Evolutionary conservation across 2,329 filamentous ascomycete genomes (phyloP).

Genomic region (Fusarium tupiense): DNA sequence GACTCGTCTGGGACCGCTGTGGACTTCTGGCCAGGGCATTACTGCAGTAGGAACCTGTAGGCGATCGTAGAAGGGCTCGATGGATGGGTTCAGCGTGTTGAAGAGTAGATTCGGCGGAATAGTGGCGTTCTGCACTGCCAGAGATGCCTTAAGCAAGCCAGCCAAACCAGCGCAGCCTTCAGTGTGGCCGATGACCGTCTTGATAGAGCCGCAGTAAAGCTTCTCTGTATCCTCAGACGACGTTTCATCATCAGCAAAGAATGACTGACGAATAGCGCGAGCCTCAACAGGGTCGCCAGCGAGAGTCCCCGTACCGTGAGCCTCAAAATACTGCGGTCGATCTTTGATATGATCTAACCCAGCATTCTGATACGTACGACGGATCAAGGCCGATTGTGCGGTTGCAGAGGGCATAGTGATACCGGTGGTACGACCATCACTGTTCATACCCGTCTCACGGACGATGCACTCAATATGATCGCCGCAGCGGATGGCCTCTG

Average conservation of each 20-base stretch:
- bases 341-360: neutral
- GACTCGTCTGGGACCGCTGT: neutral
- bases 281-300: constrained; percentile 3
- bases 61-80: constrained; percentile 18
- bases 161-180: constrained; percentile 2
- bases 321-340: constrained; percentile 7
- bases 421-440: neutral
- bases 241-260: neutral
- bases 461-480: constrained; percentile 54
- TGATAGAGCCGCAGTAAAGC: constrained; percentile 3
- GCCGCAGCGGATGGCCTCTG: constrained; percentile 50
- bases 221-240: neutral
- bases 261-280: neutral
- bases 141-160: neutral
- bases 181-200: neutral
- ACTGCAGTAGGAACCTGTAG: constrained; percentile 25
- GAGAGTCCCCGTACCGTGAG: neutral
- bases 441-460: constrained; percentile 1
- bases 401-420: constrained; percentile 1
- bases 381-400: neutral
- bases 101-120: constrained; percentile 51
- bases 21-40: constrained; percentile 19
- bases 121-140: neutral
- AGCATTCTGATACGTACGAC: neutral
- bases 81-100: constrained; percentile 56